These are phyloP conservation scores for Sophora flavescens DNA, from an alignment of 306 rosid genomes.

Conservation along the genomic window DNA sequence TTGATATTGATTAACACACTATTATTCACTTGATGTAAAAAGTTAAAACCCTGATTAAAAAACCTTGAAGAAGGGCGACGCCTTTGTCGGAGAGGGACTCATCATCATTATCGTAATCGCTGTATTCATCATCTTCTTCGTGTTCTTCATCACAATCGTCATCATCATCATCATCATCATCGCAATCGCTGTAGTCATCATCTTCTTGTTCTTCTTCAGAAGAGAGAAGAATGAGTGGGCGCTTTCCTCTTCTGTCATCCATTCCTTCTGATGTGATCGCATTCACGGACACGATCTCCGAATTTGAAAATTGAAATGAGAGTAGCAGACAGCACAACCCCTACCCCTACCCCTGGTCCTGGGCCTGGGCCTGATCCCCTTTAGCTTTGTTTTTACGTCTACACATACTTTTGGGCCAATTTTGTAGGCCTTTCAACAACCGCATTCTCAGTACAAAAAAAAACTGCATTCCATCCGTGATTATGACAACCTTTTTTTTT, in stretches of 20 bases:
- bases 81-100: constrained; percentile 60
- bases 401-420: too few relatives aligned
- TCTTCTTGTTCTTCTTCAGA: constrained; percentile 47
- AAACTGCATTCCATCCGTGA: too few relatives aligned
- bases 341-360: not conserved
- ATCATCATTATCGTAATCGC: constrained; percentile 35
- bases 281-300: not conserved
- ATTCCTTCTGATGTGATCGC: constrained; percentile 39
- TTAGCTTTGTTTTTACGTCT: too few relatives aligned
- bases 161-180: not conserved
- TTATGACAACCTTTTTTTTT: too few relatives aligned
- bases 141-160: constrained; percentile 15
- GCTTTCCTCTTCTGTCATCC: constrained; percentile 47
- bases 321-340: not conserved
- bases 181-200: not conserved
- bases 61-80: constrained; percentile 63
- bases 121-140: constrained; percentile 2
- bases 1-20: not conserved
- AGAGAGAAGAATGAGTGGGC: constrained; percentile 46
- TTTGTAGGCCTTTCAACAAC: too few relatives aligned
- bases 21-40: constrained; percentile 23
- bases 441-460: too few relatives aligned
- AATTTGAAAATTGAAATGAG: not conserved
- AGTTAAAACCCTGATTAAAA: constrained; percentile 22
- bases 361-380: not conserved